phyloP scores from a whole-genome alignment of 2,329 filamentous ascomycete species.

The Elsinoe batatas region DNA sequence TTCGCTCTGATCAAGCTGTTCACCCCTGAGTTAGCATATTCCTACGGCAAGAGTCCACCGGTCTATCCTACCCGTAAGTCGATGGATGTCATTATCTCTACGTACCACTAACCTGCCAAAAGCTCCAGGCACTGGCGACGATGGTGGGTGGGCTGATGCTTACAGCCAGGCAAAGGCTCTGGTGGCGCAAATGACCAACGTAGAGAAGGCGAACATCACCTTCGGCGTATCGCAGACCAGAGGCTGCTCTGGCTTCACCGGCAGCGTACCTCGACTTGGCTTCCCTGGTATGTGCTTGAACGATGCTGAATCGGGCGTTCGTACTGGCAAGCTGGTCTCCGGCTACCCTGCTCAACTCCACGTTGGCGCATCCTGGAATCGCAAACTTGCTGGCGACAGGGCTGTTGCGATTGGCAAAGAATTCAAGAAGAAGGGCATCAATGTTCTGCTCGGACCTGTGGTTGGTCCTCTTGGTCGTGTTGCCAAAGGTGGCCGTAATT shows the following conservation, averaged over 20 bases:
- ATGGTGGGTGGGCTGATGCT: constrained; percentile 25
- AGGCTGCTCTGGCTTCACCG: constrained; percentile 30
- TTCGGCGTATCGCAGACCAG: constrained; percentile 24
- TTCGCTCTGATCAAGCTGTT: constrained; percentile 2
- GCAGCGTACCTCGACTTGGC: constrained; percentile 26
- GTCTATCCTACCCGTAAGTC: constrained; percentile 24
- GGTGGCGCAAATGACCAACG: constrained; percentile 27
- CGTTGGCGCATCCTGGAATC: constrained; percentile 40
- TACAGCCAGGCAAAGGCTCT: constrained; percentile 25
- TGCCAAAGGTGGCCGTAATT: constrained; percentile 57
- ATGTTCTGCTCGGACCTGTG: constrained; percentile 58
- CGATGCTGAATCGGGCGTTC: constrained; percentile 34
- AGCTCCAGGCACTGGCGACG: constrained; percentile 24
- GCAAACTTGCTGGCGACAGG: constrained; percentile 34
- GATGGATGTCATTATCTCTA: background rate
- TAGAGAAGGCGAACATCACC: constrained; percentile 31
- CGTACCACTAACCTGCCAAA: constrained; percentile 3
- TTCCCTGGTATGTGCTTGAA: constrained; percentile 34
- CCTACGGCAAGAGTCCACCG: constrained; percentile 24
- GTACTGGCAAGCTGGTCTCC: constrained; percentile 35
- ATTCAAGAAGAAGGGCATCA: constrained; percentile 46
- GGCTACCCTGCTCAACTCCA: constrained; percentile 35
- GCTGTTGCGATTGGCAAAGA: constrained; percentile 47
- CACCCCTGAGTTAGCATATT: constrained; percentile 1
- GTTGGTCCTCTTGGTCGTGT: constrained; percentile 62